A percentile compares a stretch with the other conserved stretches of the same genome.
Conservation (phyloP, 768 basidiomycete species). For the Gymnopilus junonius region DNA sequence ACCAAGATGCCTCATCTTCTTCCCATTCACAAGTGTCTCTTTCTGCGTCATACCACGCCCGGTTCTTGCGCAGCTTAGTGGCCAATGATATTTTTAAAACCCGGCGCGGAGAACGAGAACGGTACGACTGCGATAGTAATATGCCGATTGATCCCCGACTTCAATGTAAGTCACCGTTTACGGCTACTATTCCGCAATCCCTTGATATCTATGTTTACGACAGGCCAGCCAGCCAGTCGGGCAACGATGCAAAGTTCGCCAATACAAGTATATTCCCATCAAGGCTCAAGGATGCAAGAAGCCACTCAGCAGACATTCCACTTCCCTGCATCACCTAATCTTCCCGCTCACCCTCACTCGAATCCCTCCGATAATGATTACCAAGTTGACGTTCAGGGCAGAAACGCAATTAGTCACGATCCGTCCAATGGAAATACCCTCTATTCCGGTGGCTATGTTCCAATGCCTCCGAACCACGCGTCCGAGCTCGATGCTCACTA, state of each 20-base stretch:
- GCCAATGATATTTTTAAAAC: constrained; percentile 63
- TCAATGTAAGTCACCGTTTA: constrained; percentile 46
- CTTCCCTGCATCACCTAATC: constrained; percentile 46
- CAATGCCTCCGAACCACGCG: constrained; percentile 44
- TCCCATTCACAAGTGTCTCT: constrained; percentile 56
- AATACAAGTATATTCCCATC: constrained; percentile 40
- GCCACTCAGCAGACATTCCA: constrained; percentile 33
- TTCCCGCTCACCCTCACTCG: constrained; percentile 35
- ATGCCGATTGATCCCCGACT: constrained; percentile 59
- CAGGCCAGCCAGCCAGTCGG: constrained; percentile 29
- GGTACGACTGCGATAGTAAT: constrained; percentile 39
- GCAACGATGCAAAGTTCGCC: constrained; percentile 30
- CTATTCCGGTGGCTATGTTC: constrained; percentile 38
- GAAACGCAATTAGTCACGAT: constrained; percentile 11
- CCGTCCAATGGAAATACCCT: constrained; percentile 15
- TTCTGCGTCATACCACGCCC: constrained; percentile 76
- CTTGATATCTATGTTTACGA: constrained; percentile 7
- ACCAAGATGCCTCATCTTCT: constrained; percentile 69
- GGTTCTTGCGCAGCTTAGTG: constrained; percentile 76
- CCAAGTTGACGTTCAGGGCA: constrained; percentile 20
- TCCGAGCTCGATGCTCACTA: constrained; percentile 71
- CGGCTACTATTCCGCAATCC: constrained; percentile 1
- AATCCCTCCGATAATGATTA: constrained; percentile 23
- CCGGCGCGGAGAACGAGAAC: constrained; percentile 46
- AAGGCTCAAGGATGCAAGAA: constrained; percentile 36